Conservation (phyloP, 192 early-diverging fungal species). For the Coemansia javaensis region DNA sequence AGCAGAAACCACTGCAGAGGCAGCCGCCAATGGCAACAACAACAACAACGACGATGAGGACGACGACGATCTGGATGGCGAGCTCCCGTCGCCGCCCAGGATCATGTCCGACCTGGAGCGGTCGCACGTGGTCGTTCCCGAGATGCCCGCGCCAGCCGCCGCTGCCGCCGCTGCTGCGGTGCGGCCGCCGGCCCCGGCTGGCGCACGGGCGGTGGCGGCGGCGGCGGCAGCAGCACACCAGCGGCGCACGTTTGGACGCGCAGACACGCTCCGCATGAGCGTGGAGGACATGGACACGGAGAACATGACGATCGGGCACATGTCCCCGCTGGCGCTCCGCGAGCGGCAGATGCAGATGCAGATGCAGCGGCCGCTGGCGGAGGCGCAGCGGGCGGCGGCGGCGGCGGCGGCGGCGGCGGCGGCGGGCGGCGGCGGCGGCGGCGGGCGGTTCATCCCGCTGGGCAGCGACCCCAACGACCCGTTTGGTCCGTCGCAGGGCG, state of each 20-base stretch:
- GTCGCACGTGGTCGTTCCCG: constrained; percentile 15
- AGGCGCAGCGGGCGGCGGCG: no score
- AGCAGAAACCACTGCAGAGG: not conserved
- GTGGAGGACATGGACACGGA: constrained; percentile 25
- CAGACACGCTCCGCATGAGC: constrained; percentile 19
- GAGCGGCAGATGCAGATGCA: constrained; percentile 2
- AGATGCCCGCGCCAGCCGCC: no score
- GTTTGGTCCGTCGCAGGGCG: constrained; percentile 28
- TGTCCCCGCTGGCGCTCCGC: constrained; percentile 40
- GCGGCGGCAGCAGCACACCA: not conserved
- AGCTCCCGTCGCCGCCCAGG: constrained; percentile 38
- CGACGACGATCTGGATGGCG: constrained; percentile 37
- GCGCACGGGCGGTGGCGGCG: not conserved
- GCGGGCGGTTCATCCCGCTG: constrained; percentile 18
- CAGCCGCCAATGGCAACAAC: no score
- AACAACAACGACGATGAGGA: no score
- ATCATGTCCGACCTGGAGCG: constrained; percentile 21
- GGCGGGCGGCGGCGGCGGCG: not conserved
- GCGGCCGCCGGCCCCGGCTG: no score
- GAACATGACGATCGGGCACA: constrained; percentile 47
- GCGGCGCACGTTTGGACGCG: constrained; percentile 26
- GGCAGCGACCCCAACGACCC: constrained; percentile 33
- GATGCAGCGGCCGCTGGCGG: constrained; percentile 3
- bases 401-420: constrained; percentile 2
- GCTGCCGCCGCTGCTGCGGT: no score